Conservation (phyloP, 139 green algal genomes). For the Chloropicon primus region DNA sequence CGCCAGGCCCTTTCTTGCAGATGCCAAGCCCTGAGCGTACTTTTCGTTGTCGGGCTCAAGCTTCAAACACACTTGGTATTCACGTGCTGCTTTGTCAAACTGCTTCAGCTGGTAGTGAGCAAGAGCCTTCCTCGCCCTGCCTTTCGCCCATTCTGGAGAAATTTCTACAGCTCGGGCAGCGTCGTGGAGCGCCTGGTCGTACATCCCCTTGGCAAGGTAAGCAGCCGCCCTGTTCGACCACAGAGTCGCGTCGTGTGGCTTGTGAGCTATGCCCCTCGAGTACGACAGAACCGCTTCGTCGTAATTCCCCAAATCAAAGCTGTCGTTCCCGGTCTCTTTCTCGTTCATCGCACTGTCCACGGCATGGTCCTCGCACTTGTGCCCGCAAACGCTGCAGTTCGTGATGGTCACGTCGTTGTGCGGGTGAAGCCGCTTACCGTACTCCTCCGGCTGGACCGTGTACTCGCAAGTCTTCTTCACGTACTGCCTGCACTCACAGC, state of each 20-base stretch:
- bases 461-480: slow-evolving; percentile 8
- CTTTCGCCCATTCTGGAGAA: slow-evolving; percentile 9
- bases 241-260: not conserved
- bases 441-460: not conserved
- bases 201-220: slow-evolving; percentile 1
- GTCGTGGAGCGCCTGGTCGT: slow-evolving; percentile 1
- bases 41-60: not conserved
- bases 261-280: not conserved
- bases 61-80: not conserved
- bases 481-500: not conserved
- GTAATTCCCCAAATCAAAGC: not conserved
- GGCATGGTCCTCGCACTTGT: slow-evolving; percentile 2
- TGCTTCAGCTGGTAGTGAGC: slow-evolving; percentile 1
- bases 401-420: slow-evolving; percentile 1
- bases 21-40: not conserved
- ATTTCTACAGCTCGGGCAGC: slow-evolving; percentile 8
- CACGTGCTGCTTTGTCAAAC: not conserved
- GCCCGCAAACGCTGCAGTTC: slow-evolving; percentile 12
- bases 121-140: not conserved
- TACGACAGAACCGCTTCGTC: slow-evolving; percentile 3
- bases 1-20: not conserved
- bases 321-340: slow-evolving; percentile 9
- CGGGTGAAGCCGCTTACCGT: not conserved
- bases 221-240: slow-evolving; percentile 9
- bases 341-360: not conserved